Evolutionary conservation across 2,329 filamentous ascomycete genomes (phyloP).

Genomic region (Bipolaris cookei): DNA sequence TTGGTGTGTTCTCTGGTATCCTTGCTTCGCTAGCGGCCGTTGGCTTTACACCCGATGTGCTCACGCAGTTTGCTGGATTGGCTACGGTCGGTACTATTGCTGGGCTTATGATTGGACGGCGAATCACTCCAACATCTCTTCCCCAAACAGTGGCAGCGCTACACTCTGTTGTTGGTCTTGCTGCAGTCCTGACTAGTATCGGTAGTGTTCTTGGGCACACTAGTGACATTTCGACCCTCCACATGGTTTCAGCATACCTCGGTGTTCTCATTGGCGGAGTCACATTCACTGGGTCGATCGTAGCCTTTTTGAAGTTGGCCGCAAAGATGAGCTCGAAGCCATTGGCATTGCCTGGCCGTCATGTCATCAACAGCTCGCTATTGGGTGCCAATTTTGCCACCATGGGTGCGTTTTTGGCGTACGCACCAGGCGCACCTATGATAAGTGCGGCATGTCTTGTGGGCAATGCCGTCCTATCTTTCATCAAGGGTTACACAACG

Average conservation of each 20-base stretch:
- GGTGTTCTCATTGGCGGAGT: constrained; percentile 85
- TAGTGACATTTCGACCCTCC: constrained; percentile 75
- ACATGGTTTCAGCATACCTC: constrained; percentile 84
- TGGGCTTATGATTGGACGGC: constrained; percentile 78
- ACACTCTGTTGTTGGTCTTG: constrained; percentile 88
- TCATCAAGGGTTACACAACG: constrained; percentile 85
- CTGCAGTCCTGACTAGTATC: constrained; percentile 86
- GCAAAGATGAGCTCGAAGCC: constrained; percentile 82
- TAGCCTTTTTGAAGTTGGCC: constrained; percentile 86
- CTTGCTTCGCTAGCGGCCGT: constrained; percentile 81
- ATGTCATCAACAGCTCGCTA: constrained; percentile 75
- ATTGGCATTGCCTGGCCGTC: constrained; percentile 73
- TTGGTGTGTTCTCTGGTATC: constrained; percentile 83
- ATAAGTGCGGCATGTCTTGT: constrained; percentile 80
- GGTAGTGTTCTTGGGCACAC: constrained; percentile 82
- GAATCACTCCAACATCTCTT: constrained; percentile 85
- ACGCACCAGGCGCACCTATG: constrained; percentile 78
- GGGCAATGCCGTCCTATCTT: constrained; percentile 78
- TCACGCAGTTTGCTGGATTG: constrained; percentile 79
- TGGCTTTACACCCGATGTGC: constrained; percentile 78
- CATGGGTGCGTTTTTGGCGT: constrained; percentile 81
- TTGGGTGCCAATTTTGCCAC: constrained; percentile 79
- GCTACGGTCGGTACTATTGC: constrained; percentile 73
- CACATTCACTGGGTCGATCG: constrained; percentile 89
- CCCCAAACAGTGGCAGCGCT: constrained; percentile 89